Evolutionary conservation across 164 flowering plant genomes (phyloP).

Genomic region (Tinospora cordifolia): DNA sequence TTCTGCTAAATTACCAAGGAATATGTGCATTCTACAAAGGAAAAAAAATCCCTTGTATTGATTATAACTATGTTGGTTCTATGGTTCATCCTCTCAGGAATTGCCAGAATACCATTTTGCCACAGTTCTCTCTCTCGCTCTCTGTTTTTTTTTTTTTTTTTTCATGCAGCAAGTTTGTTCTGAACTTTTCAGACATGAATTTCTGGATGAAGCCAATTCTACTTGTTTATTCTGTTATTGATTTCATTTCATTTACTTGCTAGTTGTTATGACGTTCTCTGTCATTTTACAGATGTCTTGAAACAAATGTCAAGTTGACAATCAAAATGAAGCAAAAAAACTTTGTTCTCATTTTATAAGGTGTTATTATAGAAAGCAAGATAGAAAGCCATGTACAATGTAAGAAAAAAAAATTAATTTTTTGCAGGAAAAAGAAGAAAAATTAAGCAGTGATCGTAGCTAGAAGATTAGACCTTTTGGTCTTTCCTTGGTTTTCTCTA

Average conservation of each 20-base stretch:
- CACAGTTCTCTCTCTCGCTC: no score
- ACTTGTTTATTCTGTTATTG: not conserved
- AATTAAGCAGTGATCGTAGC: not conserved
- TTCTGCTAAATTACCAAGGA: not conserved
- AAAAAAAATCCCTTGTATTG: slow-evolving; percentile 1
- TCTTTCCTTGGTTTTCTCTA: not conserved
- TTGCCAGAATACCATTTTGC: slow-evolving; percentile 11
- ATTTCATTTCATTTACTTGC: not conserved
- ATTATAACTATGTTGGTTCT: slow-evolving; percentile 9
- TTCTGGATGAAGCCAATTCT: not conserved
- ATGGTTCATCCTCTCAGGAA: slow-evolving; percentile 6
- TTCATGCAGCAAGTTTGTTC: not conserved
- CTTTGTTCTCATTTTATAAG: not conserved
- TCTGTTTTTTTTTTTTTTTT: no score
- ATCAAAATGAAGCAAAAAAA: not conserved
- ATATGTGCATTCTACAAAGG: slow-evolving; percentile 4
- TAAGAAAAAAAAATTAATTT: no score
- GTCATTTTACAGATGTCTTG: not conserved
- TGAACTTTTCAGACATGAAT: not conserved
- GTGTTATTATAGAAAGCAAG: not conserved
- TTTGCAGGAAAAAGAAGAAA: no score
- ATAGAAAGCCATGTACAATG: not conserved
- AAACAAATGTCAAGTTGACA: not conserved
- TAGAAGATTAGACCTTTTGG: not conserved
- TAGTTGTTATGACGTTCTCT: not conserved